These are phyloP conservation scores for Hansenula sp. DNA, from an alignment of 1,139 yeast species.

Conservation along the genomic window DNA sequence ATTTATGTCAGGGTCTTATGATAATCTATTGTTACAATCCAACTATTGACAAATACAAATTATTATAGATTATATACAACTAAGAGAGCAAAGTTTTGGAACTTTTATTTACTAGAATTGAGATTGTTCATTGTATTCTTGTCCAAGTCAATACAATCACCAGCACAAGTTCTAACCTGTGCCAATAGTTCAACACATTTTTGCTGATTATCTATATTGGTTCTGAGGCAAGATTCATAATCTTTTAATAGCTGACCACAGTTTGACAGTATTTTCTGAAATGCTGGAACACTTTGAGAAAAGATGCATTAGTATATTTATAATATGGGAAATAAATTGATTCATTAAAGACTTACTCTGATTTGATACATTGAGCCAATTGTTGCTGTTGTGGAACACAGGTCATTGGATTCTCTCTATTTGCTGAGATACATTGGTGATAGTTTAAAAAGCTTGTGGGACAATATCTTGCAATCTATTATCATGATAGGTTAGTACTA, in stretches of 20 bases:
- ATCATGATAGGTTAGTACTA: not conserved
- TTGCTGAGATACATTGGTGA: conserved; percentile 28
- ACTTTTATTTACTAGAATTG: not conserved
- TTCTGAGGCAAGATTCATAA: conserved; percentile 26
- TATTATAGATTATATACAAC: no score
- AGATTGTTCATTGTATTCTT: conserved; percentile 13
- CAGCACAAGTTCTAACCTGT: conserved; percentile 21
- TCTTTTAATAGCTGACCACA: conserved; percentile 24
- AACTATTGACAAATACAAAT: no score
- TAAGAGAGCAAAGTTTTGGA: no score
- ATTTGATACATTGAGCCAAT: conserved; percentile 24
- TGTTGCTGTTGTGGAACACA: conserved; percentile 25
- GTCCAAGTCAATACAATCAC: conserved; percentile 15
- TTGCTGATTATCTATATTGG: conserved; percentile 15
- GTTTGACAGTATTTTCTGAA: conserved; percentile 25
- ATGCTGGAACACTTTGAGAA: conserved; percentile 26
- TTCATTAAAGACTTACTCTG: conserved; percentile 21
- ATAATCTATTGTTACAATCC: no score
- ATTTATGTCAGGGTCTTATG: no score
- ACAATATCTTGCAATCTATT: conserved; percentile 27
- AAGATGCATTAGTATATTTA: not conserved
- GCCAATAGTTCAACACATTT: conserved; percentile 11
- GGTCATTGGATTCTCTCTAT: conserved; percentile 25
- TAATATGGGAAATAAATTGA: not conserved
- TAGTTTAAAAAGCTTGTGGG: conserved; percentile 28